Conservation (phyloP, 163 green algal genomes). For the Picocystis sp. region DNA sequence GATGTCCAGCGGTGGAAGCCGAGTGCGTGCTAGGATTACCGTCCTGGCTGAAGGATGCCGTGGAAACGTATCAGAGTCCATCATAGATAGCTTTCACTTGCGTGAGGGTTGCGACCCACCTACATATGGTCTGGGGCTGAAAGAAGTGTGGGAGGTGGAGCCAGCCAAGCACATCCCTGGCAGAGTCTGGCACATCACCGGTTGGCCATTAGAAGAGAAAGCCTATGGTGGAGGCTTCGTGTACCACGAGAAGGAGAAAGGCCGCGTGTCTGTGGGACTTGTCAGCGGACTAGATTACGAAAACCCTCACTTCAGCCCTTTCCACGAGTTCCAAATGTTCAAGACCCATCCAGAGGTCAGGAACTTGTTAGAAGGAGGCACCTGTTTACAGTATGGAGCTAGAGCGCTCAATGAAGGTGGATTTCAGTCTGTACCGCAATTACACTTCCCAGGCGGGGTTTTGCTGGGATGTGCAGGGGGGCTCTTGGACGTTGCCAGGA, state of each 20-base stretch:
- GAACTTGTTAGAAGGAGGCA: constrained; percentile 56
- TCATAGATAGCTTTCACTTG: constrained; percentile 49
- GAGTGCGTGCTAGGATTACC: constrained; percentile 46
- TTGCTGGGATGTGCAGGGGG: constrained; percentile 73
- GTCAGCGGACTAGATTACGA: constrained; percentile 77
- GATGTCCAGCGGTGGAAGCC: neutral
- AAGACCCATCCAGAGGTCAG: constrained; percentile 68
- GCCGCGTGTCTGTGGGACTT: constrained; percentile 45
- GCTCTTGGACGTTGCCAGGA: constrained; percentile 84
- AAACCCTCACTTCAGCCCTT: constrained; percentile 64
- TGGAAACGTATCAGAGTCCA: constrained; percentile 56
- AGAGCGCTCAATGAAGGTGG: constrained; percentile 77
- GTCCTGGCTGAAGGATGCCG: constrained; percentile 75
- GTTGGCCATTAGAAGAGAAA: constrained; percentile 43
- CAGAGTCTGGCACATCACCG: constrained; percentile 52
- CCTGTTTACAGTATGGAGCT: constrained; percentile 73
- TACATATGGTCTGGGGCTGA: constrained; percentile 80
- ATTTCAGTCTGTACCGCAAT: constrained; percentile 63
- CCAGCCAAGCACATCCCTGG: constrained; percentile 25
- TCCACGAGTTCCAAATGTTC: constrained; percentile 72
- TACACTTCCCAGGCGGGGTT: constrained; percentile 72
- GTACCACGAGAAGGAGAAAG: constrained; percentile 74
- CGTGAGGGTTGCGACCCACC: constrained; percentile 49
- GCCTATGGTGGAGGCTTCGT: constrained; percentile 75
- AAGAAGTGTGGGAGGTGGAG: constrained; percentile 70